Percentiles rank a stretch among this genome's conserved stretches.
These are phyloP conservation scores for Malassezia furfur DNA, from an alignment of 1,284 basidiomycete genomes.

Conservation along the genomic window DNA sequence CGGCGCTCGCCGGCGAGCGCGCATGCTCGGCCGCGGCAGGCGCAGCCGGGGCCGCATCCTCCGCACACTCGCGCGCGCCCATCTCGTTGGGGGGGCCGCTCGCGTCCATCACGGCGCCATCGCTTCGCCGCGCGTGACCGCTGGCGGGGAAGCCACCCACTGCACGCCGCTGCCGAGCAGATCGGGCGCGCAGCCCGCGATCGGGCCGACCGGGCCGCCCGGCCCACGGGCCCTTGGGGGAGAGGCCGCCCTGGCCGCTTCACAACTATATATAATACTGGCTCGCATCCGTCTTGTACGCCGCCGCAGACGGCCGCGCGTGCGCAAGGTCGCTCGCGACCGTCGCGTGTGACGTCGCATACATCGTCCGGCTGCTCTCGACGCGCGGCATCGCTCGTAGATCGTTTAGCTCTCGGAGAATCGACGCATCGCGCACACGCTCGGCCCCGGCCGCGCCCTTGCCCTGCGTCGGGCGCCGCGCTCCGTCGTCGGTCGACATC, in stretches of 20 bases:
- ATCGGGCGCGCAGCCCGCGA: neutral
- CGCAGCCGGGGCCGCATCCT: no score
- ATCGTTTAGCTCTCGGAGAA: slow-evolving; percentile 17
- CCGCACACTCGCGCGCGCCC: no score
- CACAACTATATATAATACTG: slow-evolving; percentile 11
- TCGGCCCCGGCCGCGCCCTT: neutral
- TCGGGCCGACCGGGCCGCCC: neutral
- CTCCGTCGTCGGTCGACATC: neutral
- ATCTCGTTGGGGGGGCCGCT: no score
- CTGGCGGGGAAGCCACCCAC: no score
- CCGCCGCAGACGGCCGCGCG: slow-evolving; percentile 5
- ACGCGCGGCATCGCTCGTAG: slow-evolving; percentile 17
- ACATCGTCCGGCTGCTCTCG: slow-evolving; percentile 16
- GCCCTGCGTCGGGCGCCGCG: neutral
- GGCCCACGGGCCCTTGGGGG: no score
- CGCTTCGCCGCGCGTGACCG: neutral
- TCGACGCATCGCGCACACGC: slow-evolving; percentile 6
- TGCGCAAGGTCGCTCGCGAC: slow-evolving; percentile 2
- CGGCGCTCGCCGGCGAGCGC: no score
- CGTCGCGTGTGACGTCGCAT: neutral
- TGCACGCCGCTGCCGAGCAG: neutral
- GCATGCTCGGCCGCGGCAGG: no score
- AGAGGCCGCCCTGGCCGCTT: neutral
- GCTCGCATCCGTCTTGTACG: slow-evolving; percentile 14
- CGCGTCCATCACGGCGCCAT: neutral